Percentiles rank a stretch among this genome's conserved stretches.
Conservation (phyloP, 1,284 basidiomycete species). For the Cystobasidium slooffiae region DNA sequence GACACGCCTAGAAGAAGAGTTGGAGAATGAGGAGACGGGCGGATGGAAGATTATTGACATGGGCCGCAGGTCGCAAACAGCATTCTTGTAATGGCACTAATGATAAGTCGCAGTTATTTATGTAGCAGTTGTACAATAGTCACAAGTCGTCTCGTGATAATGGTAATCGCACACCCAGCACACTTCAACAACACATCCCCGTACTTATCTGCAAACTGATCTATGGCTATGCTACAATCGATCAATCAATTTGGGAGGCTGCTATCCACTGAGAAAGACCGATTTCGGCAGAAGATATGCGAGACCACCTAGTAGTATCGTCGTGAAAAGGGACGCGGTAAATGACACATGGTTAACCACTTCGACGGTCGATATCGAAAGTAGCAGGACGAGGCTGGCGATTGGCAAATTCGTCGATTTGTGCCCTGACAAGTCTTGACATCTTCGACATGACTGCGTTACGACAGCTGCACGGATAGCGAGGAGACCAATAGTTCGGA, state of each 20-base stretch:
- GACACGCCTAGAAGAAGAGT: conserved; percentile 81
- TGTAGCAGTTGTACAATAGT: too few relatives aligned
- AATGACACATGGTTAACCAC: not conserved
- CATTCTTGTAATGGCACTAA: conserved; percentile 31
- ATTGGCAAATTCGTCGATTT: not conserved
- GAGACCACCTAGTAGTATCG: not conserved
- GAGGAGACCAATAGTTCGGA: conserved; percentile 2
- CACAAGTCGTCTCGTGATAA: too few relatives aligned
- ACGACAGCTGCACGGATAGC: conserved; percentile 1
- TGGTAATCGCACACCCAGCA: too few relatives aligned
- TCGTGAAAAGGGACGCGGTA: not conserved
- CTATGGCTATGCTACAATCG: too few relatives aligned
- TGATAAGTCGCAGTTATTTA: not conserved
- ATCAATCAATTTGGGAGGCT: too few relatives aligned
- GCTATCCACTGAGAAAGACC: conserved; percentile 13
- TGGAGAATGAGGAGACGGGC: conserved; percentile 88
- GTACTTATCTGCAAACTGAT: too few relatives aligned
- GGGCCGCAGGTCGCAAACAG: conserved; percentile 43
- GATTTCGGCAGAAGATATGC: conserved; percentile 3
- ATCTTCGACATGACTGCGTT: not conserved
- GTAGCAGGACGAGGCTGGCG: not conserved
- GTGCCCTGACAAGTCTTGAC: too few relatives aligned
- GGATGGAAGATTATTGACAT: conserved; percentile 99
- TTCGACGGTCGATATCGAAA: conserved; percentile 13
- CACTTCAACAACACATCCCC: too few relatives aligned